A percentile compares a stretch with the other conserved stretches of the same genome.
Evolutionary conservation across 2,329 filamentous ascomycete genomes (phyloP).

Genomic region (Aspergillus sp.): DNA sequence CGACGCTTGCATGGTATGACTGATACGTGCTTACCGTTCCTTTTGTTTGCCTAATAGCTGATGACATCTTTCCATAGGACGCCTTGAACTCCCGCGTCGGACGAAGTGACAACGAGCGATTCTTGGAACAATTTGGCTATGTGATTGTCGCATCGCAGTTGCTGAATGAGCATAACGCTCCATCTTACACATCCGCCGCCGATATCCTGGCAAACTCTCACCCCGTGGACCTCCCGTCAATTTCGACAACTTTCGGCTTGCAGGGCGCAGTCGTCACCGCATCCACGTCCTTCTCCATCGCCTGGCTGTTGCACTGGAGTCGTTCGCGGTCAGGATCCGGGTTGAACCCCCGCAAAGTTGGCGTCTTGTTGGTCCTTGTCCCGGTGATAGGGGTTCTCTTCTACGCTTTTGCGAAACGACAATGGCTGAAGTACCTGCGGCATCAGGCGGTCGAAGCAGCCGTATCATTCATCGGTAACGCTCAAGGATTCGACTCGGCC

Average conservation of each 20-base stretch:
- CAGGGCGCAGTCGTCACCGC: conserved; percentile 66
- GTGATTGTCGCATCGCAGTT: conserved; percentile 89
- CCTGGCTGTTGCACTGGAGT: conserved; percentile 71
- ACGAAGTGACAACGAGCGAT: conserved; percentile 75
- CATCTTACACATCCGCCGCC: conserved; percentile 39
- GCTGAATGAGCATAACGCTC: conserved; percentile 61
- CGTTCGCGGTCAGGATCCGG: conserved; percentile 54
- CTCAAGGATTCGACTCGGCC: conserved; percentile 78
- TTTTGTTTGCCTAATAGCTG: not conserved
- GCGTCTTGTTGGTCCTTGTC: conserved; percentile 46
- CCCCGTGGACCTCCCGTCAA: conserved; percentile 29
- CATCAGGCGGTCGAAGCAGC: conserved; percentile 71
- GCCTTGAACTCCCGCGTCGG: conserved; percentile 54
- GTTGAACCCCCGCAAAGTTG: conserved; percentile 42
- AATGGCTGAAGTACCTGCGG: conserved; percentile 77
- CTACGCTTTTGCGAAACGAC: conserved; percentile 72
- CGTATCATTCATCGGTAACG: conserved; percentile 66
- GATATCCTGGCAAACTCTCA: conserved; percentile 32
- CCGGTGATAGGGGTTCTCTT: conserved; percentile 56
- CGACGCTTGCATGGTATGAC: conserved; percentile 48
- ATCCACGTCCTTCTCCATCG: conserved; percentile 58
- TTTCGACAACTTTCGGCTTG: conserved; percentile 54
- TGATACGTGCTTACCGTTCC: not conserved
- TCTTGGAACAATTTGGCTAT: conserved; percentile 91
- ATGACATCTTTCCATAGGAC: conserved; percentile 21